These are phyloP conservation scores for Peronosclerospora sorghi DNA, from an alignment of 352 stramenopile genomes.

Conservation along the genomic window DNA sequence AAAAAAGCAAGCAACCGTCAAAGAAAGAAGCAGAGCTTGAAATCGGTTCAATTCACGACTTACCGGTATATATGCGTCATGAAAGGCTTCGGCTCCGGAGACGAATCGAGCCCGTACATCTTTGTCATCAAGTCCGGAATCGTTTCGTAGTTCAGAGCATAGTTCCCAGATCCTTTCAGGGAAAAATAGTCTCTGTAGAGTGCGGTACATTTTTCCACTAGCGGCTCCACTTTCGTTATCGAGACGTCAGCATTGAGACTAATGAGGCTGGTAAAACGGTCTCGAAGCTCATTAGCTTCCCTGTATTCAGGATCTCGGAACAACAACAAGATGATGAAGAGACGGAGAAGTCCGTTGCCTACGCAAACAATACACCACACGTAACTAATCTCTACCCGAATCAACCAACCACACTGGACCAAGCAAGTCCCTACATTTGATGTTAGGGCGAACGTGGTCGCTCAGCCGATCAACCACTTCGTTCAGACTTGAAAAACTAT, in stretches of 20 bases:
- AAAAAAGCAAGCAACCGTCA: constrained; percentile 1
- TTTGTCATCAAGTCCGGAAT: constrained; percentile 22
- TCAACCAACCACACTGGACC: no score
- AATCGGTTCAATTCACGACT: not conserved
- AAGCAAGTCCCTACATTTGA: constrained; percentile 27
- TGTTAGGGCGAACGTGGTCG: constrained; percentile 28
- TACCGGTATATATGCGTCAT: constrained; percentile 23
- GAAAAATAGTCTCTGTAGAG: constrained; percentile 48
- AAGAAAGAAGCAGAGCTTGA: not conserved
- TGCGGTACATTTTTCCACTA: constrained; percentile 39
- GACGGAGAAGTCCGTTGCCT: constrained; percentile 46
- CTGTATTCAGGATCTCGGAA: constrained; percentile 35
- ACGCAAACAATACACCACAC: constrained; percentile 1
- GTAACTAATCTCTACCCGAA: no score
- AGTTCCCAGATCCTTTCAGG: constrained; percentile 24
- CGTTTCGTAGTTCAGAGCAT: constrained; percentile 17
- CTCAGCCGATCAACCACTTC: constrained; percentile 47
- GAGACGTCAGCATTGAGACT: constrained; percentile 23
- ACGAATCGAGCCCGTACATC: constrained; percentile 11
- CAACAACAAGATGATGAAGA: constrained; percentile 46
- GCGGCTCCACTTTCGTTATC: constrained; percentile 17
- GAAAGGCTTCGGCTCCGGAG: constrained; percentile 8
- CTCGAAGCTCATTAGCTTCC: constrained; percentile 24
- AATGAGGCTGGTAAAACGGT: constrained; percentile 39
- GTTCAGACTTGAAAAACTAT: constrained; percentile 54